Evolutionary conservation across 345 rosid species (phyloP).

Genomic region (Melaleuca alternifolia): DNA sequence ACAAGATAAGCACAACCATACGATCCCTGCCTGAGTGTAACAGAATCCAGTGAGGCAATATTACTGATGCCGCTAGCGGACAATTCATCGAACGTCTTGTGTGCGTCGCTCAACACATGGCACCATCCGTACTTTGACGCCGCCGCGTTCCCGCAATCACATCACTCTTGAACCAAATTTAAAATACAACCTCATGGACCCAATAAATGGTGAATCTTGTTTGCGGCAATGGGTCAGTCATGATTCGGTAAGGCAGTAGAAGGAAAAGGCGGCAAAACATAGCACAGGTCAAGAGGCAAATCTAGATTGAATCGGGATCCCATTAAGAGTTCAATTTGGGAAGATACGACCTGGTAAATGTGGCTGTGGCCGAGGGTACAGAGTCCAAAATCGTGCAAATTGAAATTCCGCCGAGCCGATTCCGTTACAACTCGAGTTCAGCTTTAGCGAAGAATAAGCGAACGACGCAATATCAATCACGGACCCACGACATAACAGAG

Average conservation of each 20-base stretch:
- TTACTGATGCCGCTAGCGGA: constrained; percentile 21
- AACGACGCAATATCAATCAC: background rate
- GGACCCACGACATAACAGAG: background rate
- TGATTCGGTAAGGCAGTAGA: background rate
- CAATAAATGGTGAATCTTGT: background rate
- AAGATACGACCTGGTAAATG: background rate
- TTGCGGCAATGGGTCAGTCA: background rate
- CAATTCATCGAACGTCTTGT: constrained; percentile 60
- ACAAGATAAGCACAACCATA: constrained; percentile 26
- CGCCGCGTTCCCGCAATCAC: background rate
- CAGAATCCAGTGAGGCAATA: constrained; percentile 62
- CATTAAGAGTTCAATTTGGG: background rate
- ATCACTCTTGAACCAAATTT: background rate
- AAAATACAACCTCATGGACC: background rate
- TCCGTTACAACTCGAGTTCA: background rate
- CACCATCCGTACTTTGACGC: constrained; percentile 11
- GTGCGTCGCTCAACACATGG: constrained; percentile 26
- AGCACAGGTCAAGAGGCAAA: no score
- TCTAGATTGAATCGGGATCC: background rate
- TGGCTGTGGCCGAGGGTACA: background rate
- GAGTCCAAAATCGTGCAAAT: background rate
- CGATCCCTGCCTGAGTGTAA: constrained; percentile 35
- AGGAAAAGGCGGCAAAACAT: background rate
- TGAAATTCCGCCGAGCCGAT: background rate
- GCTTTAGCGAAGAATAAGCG: background rate